Conservation (phyloP, 2,329 filamentous ascomycete species). For the Westerdykella sp. region DNA sequence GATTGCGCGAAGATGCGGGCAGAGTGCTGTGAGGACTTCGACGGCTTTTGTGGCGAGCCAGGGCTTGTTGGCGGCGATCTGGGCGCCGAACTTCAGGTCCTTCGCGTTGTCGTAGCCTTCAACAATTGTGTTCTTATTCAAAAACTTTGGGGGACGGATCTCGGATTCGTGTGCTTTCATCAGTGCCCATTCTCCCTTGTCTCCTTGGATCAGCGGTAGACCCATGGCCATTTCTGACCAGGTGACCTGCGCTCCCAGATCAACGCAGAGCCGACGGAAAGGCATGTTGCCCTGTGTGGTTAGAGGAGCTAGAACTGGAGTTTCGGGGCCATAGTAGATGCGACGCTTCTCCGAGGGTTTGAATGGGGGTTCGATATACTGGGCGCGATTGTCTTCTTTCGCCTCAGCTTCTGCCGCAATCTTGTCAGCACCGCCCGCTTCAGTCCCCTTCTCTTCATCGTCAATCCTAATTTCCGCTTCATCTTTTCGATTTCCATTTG, state of each 20-base stretch:
- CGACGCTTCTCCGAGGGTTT: slow-evolving; percentile 87
- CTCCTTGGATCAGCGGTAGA: slow-evolving; percentile 79
- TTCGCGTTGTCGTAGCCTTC: slow-evolving; percentile 73
- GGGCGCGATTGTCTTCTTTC: slow-evolving; percentile 64
- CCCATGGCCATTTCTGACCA: slow-evolving; percentile 99
- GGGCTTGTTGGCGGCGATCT: slow-evolving; percentile 87
- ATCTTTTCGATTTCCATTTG: slow-evolving; percentile 20
- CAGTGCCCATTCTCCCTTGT: slow-evolving; percentile 89
- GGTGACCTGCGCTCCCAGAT: slow-evolving; percentile 83
- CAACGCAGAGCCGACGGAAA: slow-evolving; percentile 82
- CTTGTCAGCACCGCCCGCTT: slow-evolving; percentile 12
- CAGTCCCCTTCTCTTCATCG: not conserved
- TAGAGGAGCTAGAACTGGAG: slow-evolving; percentile 84
- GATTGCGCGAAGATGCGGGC: slow-evolving; percentile 80
- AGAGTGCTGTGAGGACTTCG: slow-evolving; percentile 67
- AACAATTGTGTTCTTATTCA: slow-evolving; percentile 53
- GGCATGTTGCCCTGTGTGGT: slow-evolving; percentile 96
- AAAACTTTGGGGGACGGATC: slow-evolving; percentile 62
- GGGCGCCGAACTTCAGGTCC: slow-evolving; percentile 84
- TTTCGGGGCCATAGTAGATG: slow-evolving; percentile 90
- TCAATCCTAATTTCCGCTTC: slow-evolving; percentile 28
- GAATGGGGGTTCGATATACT: slow-evolving; percentile 79
- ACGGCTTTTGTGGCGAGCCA: slow-evolving; percentile 86
- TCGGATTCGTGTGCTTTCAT: slow-evolving; percentile 90
- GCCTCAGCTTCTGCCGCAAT: slow-evolving; percentile 19